Evolutionary conservation across 768 basidiomycete species (phyloP), one percentile per base, ranked within the genome.

Genomic region (Serendipita vermifera): DNA sequence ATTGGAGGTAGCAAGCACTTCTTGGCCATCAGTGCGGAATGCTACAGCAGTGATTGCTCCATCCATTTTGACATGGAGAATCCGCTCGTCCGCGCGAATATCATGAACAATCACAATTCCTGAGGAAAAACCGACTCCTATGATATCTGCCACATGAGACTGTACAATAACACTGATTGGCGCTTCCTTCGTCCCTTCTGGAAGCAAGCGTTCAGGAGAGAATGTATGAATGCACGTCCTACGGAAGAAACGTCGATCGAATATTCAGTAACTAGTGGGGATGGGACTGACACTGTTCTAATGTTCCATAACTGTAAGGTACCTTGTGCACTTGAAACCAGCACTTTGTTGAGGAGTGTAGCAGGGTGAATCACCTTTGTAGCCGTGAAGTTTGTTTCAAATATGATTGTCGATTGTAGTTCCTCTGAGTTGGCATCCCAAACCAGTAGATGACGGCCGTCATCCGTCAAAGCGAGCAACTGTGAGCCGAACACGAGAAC

Each of bases 281-380:
- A 58, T 15, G 62, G 14, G 3, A 69, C 82, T 61, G 57, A 89
- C 89, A 78, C 77, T 9, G 91, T 83, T 5, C 82, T 77, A 60
- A 90, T 81, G 68, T 98, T 99, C 91, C 91, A 98, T n/a, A 99
- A 69, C 59, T 96, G 87, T 63, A 98, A 70, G 38, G 70, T 72
- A 3, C 96, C 96, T 67, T 92, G 77, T 56, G 72, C 77, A 62
- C 89, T 87, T 2, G 83, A 80, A 9, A 98, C 78, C 1, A 98
- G 73, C 0, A 98, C 75, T 71, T 99, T 99, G 73, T 99, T 98
- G 53, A 99, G 68, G 69, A 98, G 98, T 11, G 96, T 98, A 1
- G 91, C 84, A 2, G 96, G 96, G 66, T 99, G 96, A 3, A 96
- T 74, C 38, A 96, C 72, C 26, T 75, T 76, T 3, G 80, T 85